Base-by-base conservation (phyloP, 768 basidiomycete genomes). In the Xerocomellus intermedius region DNA sequence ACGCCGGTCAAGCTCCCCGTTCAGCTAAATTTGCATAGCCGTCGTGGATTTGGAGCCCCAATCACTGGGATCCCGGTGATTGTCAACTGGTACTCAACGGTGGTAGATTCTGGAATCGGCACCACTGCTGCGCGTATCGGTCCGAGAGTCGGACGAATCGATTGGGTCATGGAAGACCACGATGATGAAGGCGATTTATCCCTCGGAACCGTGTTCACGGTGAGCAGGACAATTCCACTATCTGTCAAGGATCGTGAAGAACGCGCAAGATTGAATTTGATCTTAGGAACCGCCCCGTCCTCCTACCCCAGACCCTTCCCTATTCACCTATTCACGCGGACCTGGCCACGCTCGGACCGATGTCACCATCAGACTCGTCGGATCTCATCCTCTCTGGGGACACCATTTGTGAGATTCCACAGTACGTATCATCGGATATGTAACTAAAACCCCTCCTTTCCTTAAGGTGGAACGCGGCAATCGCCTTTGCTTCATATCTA, bases 351-450 rank as follows among this genome's bases (percentile, higher is more conserved):
- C 57, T 3, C n/a, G n/a, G n/a, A n/a, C n/a, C n/a, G 64, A 76
- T 33, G 74, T 94, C 16, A 70, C 73, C 6, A 86, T 94, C 38
- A 74, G 82, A 55, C 77, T 94, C 8, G 88, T 94, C 0, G 91
- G 91, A 14, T 80, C 80, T 2, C 91, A 92, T 64, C 86, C 89
- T 1, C 73, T 93, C 5, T 93, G 90, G 90, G 91, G 83, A 1
- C 89, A 92, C 65, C 75, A 91, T 64, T 68, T 92, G 90, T 91
- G 60, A 56, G 76, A 63, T 3, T 43, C 22, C 24, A 28, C 14
- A 14, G 33, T 5, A 14, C 14, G 1, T n/a, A 22, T 28, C 17
- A 5, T 22, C 36, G 6, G 30, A 19, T 24, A 17, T n/a, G 19
- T 39, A 6, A 41, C n/a, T 0, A 8, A n/a, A n/a, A 9, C 7